These are phyloP conservation scores for Penicillium soppii DNA, from an alignment of 495 filamentous ascomycete species.

Conservation along the genomic window DNA sequence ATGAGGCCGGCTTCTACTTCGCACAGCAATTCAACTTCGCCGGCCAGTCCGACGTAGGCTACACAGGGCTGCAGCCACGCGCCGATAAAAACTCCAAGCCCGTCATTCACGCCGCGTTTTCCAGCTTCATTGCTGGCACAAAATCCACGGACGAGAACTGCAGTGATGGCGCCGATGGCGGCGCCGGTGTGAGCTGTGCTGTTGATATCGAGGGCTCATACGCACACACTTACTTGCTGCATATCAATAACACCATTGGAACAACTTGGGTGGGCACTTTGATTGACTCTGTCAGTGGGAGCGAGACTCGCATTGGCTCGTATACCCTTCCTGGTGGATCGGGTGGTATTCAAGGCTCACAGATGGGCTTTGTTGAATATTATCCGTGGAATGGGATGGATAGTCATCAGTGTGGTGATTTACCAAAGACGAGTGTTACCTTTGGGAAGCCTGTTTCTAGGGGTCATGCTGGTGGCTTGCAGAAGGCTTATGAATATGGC, in stretches of 20 bases:
- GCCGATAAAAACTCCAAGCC: slow-evolving; percentile 5
- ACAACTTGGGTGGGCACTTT: slow-evolving; percentile 29
- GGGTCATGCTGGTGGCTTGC: slow-evolving; percentile 8
- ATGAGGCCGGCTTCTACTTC: slow-evolving; percentile 26
- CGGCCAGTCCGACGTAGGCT: slow-evolving; percentile 20
- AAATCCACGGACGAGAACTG: slow-evolving; percentile 22
- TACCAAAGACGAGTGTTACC: slow-evolving; percentile 20
- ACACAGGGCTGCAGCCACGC: slow-evolving; percentile 30
- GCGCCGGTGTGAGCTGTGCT: slow-evolving; percentile 26
- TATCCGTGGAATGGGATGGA: slow-evolving; percentile 22
- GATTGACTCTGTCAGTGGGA: slow-evolving; percentile 18
- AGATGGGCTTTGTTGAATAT: slow-evolving; percentile 31
- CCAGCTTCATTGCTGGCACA: slow-evolving; percentile 27
- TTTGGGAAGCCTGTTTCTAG: slow-evolving; percentile 20
- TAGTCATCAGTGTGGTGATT: slow-evolving; percentile 15
- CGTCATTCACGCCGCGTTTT: slow-evolving; percentile 30
- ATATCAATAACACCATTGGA: slow-evolving; percentile 21
- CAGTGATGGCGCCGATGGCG: slow-evolving; percentile 28
- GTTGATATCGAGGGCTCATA: slow-evolving; percentile 21
- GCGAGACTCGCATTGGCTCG: slow-evolving; percentile 21
- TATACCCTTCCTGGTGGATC: slow-evolving; percentile 22
- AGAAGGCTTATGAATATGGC: slow-evolving; percentile 29
- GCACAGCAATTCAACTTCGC: slow-evolving; percentile 30
- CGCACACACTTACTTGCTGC: slow-evolving; percentile 15
- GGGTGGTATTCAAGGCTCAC: slow-evolving; percentile 16